phyloP scores from a whole-genome alignment of 192 early-diverging fungal species.

The Backusella mclennaniae region DNA sequence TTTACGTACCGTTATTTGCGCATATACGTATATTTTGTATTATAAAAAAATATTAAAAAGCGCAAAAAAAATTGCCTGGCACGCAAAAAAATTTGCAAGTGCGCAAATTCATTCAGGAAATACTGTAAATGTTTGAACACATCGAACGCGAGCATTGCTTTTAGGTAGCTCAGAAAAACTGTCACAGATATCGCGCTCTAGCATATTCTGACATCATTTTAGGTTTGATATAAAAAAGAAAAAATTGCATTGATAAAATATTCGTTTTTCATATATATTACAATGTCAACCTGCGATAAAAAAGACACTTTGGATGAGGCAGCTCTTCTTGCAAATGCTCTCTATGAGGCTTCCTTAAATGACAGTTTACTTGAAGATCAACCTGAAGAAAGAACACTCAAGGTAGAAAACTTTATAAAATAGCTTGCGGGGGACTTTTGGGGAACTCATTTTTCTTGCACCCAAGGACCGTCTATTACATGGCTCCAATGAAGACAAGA shows the following conservation, averaged over 20 bases:
- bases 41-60: too few relatives aligned
- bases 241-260: not conserved
- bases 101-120: too few relatives aligned
- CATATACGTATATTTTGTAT: too few relatives aligned
- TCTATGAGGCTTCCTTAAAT: not conserved
- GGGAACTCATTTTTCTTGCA: too few relatives aligned
- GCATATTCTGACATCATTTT: not conserved
- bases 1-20: too few relatives aligned
- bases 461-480: slow-evolving; percentile 49
- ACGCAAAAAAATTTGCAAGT: too few relatives aligned
- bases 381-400: not conserved
- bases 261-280: not conserved
- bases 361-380: not conserved
- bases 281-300: not conserved
- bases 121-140: too few relatives aligned
- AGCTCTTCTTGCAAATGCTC: not conserved
- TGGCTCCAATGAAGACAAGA: slow-evolving; percentile 42
- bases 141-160: too few relatives aligned
- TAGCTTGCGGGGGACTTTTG: too few relatives aligned
- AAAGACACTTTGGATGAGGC: not conserved
- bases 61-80: too few relatives aligned
- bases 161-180: not conserved
- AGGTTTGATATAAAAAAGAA: not conserved
- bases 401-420: not conserved
- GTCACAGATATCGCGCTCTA: not conserved